Evolutionary conservation across 2,329 filamentous ascomycete genomes (phyloP), one percentile per base, ranked within the genome.

Genomic region (Scedosporium apiospermum): DNA sequence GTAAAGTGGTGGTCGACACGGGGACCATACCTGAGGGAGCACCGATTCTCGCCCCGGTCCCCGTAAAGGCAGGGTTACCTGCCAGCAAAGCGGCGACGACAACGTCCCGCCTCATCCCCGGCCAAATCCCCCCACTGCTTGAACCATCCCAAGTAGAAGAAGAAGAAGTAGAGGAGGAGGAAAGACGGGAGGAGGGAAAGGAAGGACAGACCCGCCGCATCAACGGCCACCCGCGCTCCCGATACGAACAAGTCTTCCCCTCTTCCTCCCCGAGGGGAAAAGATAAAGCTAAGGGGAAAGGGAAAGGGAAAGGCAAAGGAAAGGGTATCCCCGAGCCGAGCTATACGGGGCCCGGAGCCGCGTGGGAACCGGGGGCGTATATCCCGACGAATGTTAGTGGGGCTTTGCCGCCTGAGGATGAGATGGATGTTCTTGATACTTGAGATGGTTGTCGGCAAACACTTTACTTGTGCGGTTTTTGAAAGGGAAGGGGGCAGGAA

Each of bases 361-460:
- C 74, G n/a, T 83, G 79, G 71, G 81, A 84, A 67, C 83, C 79
- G 69, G 77, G 76, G 30, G 81, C 83, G 68, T 71, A 68, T 30
- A 65, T 73, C 23, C 71, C 74, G 41, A 69, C 71, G 57, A 58
- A 63, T 57, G 67, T 77, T 63, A 77, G 74, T 57, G 78, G 72
- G 3, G 67, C 69, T 61, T 69, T 70, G 42, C 76, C 77, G 18
- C 75, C 73, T 16, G 75, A 77, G 38, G 72, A 77, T 55, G 76
- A 78, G 62, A 67, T 65, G 46, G 77, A 79, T 65, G 71, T 78
- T 42, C 69, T 78, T 57, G 71, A 77, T 49, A 74, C 73, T 21
- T 79, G 66, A 30, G 44, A 7, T 49, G 44, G 44, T 12, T 12
- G 27, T 41, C 6, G 27, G 46, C 6, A n/a, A 34, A 34, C 30